phyloP scores from a whole-genome alignment of 257 asterid species.

The Haberlea rhodopensis region DNA sequence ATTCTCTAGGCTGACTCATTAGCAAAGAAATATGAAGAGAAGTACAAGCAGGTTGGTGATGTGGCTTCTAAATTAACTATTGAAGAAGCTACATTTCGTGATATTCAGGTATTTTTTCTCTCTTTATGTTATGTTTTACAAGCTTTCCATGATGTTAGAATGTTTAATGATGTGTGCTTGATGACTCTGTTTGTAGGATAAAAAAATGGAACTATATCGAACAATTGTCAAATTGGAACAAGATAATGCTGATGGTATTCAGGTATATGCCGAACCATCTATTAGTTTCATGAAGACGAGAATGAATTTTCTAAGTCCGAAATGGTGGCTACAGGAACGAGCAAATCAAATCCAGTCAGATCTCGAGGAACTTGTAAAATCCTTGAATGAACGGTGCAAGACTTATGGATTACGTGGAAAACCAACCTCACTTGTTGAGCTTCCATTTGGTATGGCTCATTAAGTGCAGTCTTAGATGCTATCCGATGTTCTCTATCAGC shows the following conservation, averaged over 20 bases:
- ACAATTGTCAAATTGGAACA: constrained; percentile 85
- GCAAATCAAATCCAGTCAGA: constrained; percentile 66
- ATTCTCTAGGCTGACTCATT: constrained; percentile 66
- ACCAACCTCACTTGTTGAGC: constrained; percentile 76
- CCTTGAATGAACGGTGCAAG: constrained; percentile 89
- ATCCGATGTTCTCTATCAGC: neutral
- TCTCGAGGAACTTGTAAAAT: constrained; percentile 78
- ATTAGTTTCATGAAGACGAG: constrained; percentile 23
- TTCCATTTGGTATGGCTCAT: constrained; percentile 75
- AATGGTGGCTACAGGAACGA: constrained; percentile 55
- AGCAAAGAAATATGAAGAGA: constrained; percentile 89
- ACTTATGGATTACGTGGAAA: constrained; percentile 91
- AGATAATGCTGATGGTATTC: constrained; percentile 57
- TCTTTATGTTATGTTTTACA: constrained; percentile 19
- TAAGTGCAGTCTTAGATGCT: constrained; percentile 9
- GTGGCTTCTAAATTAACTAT: constrained; percentile 89
- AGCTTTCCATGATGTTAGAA: constrained; percentile 27
- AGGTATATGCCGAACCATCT: constrained; percentile 47
- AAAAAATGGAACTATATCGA: constrained; percentile 86
- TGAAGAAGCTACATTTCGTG: constrained; percentile 95
- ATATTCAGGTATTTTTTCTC: constrained; percentile 71
- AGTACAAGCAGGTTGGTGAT: constrained; percentile 86
- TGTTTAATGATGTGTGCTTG: constrained; percentile 24
- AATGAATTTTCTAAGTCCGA: constrained; percentile 24
- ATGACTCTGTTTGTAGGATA: constrained; percentile 50